Evolutionary conservation across 768 basidiomycete species (phyloP).

Genomic region (Tulasnella sp.): DNA sequence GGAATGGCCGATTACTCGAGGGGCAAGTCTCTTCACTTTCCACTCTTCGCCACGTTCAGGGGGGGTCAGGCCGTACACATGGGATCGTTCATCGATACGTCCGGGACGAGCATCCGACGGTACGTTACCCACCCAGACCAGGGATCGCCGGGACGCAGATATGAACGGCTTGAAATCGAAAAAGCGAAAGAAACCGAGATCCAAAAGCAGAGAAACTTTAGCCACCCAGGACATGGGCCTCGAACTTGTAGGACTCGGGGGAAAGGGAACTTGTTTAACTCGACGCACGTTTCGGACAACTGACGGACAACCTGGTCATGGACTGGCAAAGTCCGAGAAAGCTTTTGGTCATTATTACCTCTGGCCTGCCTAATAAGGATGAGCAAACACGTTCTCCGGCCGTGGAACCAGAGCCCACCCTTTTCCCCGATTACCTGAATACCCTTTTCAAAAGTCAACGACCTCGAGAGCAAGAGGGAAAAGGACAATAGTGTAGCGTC

Average conservation of each 20-base stretch:
- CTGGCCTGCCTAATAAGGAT: neutral
- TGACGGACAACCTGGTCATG: neutral
- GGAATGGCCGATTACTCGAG: neutral
- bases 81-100: neutral
- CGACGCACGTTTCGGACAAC: neutral
- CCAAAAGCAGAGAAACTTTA: neutral
- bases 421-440: neutral
- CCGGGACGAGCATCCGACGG: neutral
- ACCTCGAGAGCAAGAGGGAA: neutral
- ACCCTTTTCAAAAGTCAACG: neutral
- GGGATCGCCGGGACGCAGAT: too few species aligned
- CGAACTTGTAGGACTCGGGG: neutral
- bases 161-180: neutral
- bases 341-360: neutral
- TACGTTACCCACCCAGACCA: too few species aligned
- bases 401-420: neutral
- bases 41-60: neutral
- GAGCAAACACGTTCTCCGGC: neutral
- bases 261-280: neutral
- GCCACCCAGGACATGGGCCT: too few species aligned
- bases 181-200: neutral
- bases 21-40: neutral
- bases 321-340: neutral
- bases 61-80: neutral
- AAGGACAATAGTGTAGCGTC: neutral